Evolutionary conservation across 768 basidiomycete species (phyloP).

Genomic region (Termitomyces heimii): DNA sequence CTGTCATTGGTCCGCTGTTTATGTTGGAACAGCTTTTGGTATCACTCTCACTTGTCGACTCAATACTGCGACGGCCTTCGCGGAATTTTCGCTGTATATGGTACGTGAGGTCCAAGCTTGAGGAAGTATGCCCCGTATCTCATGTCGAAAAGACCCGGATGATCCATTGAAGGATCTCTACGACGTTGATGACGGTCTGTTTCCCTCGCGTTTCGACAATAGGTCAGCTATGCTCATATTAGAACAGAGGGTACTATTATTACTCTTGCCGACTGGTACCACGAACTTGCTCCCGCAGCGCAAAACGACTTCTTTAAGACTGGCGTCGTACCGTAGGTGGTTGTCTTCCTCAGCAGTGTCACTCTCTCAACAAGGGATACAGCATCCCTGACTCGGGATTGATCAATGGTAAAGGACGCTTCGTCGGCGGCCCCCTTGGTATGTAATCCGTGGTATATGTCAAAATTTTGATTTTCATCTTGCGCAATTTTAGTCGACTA

Average conservation of each 20-base stretch:
- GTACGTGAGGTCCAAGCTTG: conserved; percentile 2
- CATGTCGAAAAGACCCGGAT: conserved; percentile 21
- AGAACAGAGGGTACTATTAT: conserved; percentile 28
- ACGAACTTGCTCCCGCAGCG: conserved; percentile 31
- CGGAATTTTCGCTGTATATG: conserved; percentile 23
- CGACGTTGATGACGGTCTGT: conserved; percentile 33
- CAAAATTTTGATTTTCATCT: conserved; percentile 15
- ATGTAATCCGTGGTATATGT: conserved; percentile 14
- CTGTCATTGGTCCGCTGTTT: background rate
- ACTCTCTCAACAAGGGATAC: background rate
- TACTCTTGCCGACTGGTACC: conserved; percentile 26
- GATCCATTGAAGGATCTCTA: conserved; percentile 31
- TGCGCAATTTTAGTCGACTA: conserved; percentile 20
- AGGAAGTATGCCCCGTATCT: background rate
- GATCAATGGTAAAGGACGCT: conserved; percentile 40
- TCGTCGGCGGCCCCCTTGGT: conserved; percentile 31
- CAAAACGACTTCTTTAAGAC: conserved; percentile 25
- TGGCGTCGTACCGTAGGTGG: conserved; percentile 22
- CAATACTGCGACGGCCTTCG: conserved; percentile 47
- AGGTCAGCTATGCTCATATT: background rate
- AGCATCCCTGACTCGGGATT: conserved; percentile 34
- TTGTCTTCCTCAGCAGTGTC: conserved; percentile 1
- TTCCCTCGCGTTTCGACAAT: background rate
- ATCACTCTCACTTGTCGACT: conserved; percentile 37
- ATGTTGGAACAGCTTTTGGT: conserved; percentile 18